These are phyloP conservation scores for Calcarisporium arbuscula DNA, from an alignment of 2,329 filamentous ascomycete genomes.

Conservation along the genomic window DNA sequence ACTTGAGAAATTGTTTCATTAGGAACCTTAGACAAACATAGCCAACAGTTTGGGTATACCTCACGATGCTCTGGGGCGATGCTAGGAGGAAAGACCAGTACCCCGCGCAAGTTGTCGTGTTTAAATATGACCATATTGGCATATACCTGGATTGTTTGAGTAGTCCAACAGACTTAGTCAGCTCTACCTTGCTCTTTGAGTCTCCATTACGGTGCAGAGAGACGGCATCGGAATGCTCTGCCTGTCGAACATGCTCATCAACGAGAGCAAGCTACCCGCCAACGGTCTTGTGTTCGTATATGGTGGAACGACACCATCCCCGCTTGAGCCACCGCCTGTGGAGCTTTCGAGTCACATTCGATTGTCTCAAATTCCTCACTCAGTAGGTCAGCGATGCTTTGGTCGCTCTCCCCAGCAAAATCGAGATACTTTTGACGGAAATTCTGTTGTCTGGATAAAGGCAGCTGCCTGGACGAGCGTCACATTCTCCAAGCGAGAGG, in stretches of 20 bases:
- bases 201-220: conserved; percentile 5
- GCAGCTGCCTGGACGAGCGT: conserved; percentile 26
- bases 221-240: conserved; percentile 20
- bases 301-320: conserved; percentile 26
- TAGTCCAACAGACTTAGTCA: conserved; percentile 14
- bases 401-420: conserved; percentile 18
- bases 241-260: conserved; percentile 23
- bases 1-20: too few species aligned
- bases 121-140: too few species aligned
- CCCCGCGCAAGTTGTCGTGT: too few species aligned
- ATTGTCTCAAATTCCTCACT: conserved; percentile 23
- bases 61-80: too few species aligned
- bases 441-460: conserved; percentile 23
- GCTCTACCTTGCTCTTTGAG: not conserved
- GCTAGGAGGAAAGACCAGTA: too few species aligned
- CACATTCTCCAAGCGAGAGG: conserved; percentile 22
- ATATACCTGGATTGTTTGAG: too few species aligned
- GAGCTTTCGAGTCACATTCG: conserved; percentile 19
- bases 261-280: conserved; percentile 20
- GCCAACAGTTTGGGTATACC: too few species aligned
- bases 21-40: too few species aligned
- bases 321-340: conserved; percentile 20
- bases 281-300: conserved; percentile 18
- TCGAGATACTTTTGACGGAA: conserved; percentile 20
- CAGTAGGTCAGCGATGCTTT: conserved; percentile 16